Conservation (phyloP, 169 alveolate genomes). For the Amoebophrya sp. region DNA sequence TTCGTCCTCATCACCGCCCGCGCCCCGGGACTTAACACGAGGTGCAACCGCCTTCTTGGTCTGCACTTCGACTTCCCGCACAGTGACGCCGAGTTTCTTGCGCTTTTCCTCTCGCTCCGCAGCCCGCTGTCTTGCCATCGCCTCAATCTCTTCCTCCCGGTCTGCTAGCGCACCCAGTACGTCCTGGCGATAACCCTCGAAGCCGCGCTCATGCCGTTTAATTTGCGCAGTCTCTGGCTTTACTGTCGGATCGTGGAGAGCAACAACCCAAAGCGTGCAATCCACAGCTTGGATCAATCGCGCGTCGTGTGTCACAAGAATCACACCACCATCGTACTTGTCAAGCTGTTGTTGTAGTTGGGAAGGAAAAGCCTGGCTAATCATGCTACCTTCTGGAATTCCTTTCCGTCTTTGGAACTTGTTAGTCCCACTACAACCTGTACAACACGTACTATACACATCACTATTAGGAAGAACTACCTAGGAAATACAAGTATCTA, state of each 20-base stretch:
- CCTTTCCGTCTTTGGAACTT: too few species aligned
- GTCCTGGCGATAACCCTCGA: not conserved
- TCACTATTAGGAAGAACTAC: too few species aligned
- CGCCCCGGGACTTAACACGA: not conserved
- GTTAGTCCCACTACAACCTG: too few species aligned
- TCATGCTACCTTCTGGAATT: too few species aligned
- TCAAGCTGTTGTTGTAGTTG: not conserved
- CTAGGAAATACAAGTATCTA: too few species aligned
- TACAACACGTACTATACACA: too few species aligned
- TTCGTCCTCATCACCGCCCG: not conserved
- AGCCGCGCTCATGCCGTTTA: not conserved
- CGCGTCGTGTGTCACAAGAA: constrained; percentile 51
- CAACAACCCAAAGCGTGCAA: not conserved
- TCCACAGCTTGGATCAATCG: constrained; percentile 41
- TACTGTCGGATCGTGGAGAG: not conserved
- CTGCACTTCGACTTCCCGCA: not conserved
- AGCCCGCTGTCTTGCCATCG: not conserved
- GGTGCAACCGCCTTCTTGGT: not conserved
- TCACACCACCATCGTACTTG: constrained; percentile 43
- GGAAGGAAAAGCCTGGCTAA: too few species aligned
- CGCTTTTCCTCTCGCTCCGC: not conserved
- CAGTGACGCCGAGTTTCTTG: not conserved
- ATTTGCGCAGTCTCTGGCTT: not conserved
- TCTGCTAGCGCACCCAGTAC: not conserved
- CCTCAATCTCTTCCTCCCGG: not conserved